Conservation (phyloP, 208 protist species). For the Leptomonas pyrrhocoris region DNA sequence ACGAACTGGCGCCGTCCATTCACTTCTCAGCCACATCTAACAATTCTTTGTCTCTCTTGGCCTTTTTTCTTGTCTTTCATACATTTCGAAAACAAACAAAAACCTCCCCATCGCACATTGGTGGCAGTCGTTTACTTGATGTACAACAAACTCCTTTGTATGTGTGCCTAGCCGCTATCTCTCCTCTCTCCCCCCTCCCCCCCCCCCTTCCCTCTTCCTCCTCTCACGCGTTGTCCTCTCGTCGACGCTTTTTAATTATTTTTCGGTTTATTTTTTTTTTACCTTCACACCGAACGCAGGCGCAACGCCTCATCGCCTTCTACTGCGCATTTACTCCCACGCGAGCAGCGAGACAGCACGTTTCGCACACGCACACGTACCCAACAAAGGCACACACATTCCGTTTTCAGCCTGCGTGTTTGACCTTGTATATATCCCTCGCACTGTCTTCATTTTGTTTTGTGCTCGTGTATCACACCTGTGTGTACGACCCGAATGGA, state of each 20-base stretch:
- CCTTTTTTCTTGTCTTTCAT: background rate
- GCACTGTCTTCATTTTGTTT: background rate
- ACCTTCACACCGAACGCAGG: background rate
- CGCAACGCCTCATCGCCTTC: background rate
- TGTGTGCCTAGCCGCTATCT: background rate
- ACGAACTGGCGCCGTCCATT: no score
- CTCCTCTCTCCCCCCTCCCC: background rate
- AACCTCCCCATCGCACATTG: no score
- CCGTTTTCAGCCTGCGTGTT: conserved; percentile 4
- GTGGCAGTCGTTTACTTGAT: no score
- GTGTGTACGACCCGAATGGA: conserved; percentile 46
- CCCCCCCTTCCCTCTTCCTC: background rate
- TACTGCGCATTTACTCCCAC: background rate
- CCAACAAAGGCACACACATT: background rate
- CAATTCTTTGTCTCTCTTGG: background rate
- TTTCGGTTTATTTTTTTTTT: conserved; percentile 14
- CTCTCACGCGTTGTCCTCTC: background rate
- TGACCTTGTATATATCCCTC: no score
- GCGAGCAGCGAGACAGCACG: background rate
- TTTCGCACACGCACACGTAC: background rate
- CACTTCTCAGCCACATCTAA: no score
- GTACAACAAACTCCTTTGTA: background rate
- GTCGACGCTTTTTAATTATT: conserved; percentile 10
- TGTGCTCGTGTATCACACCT: background rate
- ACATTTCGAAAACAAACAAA: background rate